A percentile compares a stretch with the other conserved stretches of the same genome.
Conservation (phyloP, 257 asterid species). For the Haberlea rhodopensis region DNA sequence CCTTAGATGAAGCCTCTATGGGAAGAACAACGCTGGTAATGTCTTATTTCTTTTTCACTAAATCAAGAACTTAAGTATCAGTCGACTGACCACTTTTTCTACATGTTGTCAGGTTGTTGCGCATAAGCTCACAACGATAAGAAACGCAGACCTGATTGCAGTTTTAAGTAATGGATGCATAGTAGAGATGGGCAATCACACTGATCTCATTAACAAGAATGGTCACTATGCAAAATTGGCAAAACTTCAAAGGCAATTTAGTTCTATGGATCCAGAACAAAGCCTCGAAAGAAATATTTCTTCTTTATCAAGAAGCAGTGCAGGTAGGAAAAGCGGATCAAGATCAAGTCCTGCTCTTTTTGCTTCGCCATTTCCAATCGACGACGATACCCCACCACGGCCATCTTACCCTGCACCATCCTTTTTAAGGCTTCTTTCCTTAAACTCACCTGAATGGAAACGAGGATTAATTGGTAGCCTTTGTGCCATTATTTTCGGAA, state of each 20-base stretch:
- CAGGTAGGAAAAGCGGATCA: slow-evolving; percentile 45
- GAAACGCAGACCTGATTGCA: slow-evolving; percentile 69
- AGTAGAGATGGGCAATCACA: slow-evolving; percentile 65
- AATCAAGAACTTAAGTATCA: neutral
- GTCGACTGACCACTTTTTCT: neutral
- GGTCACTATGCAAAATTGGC: slow-evolving; percentile 65
- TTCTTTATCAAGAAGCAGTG: slow-evolving; percentile 52
- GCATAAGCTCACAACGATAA: slow-evolving; percentile 83
- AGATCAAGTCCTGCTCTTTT: slow-evolving; percentile 59
- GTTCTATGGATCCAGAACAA: slow-evolving; percentile 55
- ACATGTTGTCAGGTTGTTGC: slow-evolving; percentile 65
- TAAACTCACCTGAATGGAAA: slow-evolving; percentile 74
- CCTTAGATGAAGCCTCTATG: slow-evolving; percentile 76
- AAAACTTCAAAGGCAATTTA: slow-evolving; percentile 62
- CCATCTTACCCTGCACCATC: slow-evolving; percentile 50
- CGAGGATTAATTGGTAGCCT: slow-evolving; percentile 64
- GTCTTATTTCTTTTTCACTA: neutral
- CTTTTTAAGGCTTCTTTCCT: slow-evolving; percentile 44
- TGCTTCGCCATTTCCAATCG: slow-evolving; percentile 43
- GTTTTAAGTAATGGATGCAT: slow-evolving; percentile 54
- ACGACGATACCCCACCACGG: slow-evolving; percentile 8
- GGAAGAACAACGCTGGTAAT: slow-evolving; percentile 87
- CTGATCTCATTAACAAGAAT: slow-evolving; percentile 50
- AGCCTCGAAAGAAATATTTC: slow-evolving; percentile 28
- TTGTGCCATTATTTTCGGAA: slow-evolving; percentile 61